Evolutionary conservation across 257 asterid genomes (phyloP).

Genomic region (Nicotiana tabacum): DNA sequence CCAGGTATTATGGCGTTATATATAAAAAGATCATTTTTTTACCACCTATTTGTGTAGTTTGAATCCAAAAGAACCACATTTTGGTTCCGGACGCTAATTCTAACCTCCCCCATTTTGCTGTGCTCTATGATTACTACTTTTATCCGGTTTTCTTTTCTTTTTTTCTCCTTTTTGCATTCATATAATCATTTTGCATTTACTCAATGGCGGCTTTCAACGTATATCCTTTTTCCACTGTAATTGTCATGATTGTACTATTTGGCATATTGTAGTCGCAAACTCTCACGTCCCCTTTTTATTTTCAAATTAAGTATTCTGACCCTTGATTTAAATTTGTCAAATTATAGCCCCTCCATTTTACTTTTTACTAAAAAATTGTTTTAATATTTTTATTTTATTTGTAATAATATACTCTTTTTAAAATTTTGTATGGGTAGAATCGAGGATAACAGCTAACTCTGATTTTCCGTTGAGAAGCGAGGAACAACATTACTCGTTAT

Average conservation of each 20-base stretch:
- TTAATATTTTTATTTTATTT: no score
- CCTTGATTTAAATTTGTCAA: neutral
- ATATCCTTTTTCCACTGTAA: conserved; percentile 24
- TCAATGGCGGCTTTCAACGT: conserved; percentile 48
- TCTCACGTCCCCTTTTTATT: neutral
- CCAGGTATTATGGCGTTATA: no score
- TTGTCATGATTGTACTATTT: conserved; percentile 26
- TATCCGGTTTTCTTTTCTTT: conserved; percentile 19
- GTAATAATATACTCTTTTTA: no score
- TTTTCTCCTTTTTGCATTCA: neutral
- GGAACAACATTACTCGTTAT: no score
- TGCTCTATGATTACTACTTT: neutral
- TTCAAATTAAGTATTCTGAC: neutral
- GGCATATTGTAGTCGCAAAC: conserved; percentile 22
- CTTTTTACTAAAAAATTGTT: no score
- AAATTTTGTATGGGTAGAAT: no score
- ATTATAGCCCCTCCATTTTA: neutral
- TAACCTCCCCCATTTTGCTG: neutral
- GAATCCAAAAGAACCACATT: no score
- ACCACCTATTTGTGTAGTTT: no score
- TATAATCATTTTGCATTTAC: conserved; percentile 22
- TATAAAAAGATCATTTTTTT: no score
- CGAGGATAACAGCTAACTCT: no score
- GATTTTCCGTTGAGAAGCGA: no score
- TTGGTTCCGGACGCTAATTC: no score